Evolutionary conservation across 129 eudicot species (phyloP).

Genomic region (Apium graveolens): DNA sequence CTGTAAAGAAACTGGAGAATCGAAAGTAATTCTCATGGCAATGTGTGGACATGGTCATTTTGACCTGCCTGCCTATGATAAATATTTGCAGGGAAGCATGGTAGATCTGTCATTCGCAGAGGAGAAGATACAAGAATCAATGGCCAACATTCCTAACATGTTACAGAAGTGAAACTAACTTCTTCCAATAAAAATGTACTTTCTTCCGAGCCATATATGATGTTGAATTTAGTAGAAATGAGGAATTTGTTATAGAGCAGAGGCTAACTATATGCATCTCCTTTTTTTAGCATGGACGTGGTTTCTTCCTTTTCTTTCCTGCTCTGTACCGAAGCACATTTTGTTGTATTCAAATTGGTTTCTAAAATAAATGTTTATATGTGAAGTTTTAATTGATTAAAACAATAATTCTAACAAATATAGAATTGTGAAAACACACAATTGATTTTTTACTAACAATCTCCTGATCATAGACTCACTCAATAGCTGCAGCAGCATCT

Average conservation of each 20-base stretch:
- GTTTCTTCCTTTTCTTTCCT: neutral
- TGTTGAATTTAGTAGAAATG: neutral
- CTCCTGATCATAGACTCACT: no score
- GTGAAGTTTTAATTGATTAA: neutral
- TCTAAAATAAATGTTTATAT: neutral
- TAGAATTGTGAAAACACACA: no score
- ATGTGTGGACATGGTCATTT: conserved; percentile 95
- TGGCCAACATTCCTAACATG: conserved; percentile 56
- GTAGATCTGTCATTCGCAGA: conserved; percentile 69
- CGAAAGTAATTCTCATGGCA: conserved; percentile 85
- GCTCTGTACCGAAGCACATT: neutral
- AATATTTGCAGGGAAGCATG: conserved; percentile 71
- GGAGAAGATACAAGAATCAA: conserved; percentile 55
- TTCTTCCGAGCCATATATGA: neutral
- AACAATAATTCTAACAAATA: no score
- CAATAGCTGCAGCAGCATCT: no score
- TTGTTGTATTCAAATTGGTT: neutral
- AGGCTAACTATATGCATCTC: no score
- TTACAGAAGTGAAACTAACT: neutral
- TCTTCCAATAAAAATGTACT: neutral
- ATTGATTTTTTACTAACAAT: no score
- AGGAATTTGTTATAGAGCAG: neutral
- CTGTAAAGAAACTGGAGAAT: conserved; percentile 87
- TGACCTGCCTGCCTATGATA: conserved; percentile 73
- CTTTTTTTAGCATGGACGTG: no score